These are phyloP conservation scores for Trichoderma erinaceum DNA, from an alignment of 495 filamentous ascomycete species.

Conservation along the genomic window DNA sequence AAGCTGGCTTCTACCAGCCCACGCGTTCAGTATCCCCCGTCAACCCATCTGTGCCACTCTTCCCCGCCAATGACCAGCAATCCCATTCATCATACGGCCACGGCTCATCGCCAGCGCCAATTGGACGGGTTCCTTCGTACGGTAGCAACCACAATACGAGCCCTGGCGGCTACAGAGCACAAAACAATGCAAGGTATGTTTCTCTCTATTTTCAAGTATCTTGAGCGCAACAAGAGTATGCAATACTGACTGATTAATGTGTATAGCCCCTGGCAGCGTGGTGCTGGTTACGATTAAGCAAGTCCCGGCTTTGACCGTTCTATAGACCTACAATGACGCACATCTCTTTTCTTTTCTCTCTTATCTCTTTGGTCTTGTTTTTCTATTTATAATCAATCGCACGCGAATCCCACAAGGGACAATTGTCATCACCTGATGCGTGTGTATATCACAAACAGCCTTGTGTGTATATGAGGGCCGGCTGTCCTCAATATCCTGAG, in stretches of 20 bases:
- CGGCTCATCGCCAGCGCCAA: not conserved
- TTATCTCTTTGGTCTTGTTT: not conserved
- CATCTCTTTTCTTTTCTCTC: not conserved
- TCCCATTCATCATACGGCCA: conserved; percentile 9
- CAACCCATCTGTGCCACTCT: conserved; percentile 60
- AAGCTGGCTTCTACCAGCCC: conserved; percentile 25
- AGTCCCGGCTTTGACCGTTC: not conserved
- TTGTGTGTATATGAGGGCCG: not conserved
- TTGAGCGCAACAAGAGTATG: not conserved
- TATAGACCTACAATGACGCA: not conserved
- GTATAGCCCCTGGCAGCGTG: conserved; percentile 47
- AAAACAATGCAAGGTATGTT: conserved; percentile 40
- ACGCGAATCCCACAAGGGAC: not conserved
- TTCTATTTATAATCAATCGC: not conserved
- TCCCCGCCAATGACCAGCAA: conserved; percentile 37
- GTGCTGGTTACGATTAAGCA: conserved; percentile 45
- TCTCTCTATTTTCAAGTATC: not conserved
- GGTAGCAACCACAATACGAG: conserved; percentile 31
- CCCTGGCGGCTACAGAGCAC: conserved; percentile 33
- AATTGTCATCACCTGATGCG: not conserved
- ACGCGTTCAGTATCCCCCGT: conserved; percentile 44
- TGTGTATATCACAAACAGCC: not conserved
- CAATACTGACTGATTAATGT: conserved; percentile 19
- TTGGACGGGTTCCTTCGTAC: conserved; percentile 16
- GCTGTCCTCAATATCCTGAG: not conserved